Evolutionary conservation across 495 filamentous ascomycete genomes (phyloP).

Genomic region (Aspergillus cavernicola): DNA sequence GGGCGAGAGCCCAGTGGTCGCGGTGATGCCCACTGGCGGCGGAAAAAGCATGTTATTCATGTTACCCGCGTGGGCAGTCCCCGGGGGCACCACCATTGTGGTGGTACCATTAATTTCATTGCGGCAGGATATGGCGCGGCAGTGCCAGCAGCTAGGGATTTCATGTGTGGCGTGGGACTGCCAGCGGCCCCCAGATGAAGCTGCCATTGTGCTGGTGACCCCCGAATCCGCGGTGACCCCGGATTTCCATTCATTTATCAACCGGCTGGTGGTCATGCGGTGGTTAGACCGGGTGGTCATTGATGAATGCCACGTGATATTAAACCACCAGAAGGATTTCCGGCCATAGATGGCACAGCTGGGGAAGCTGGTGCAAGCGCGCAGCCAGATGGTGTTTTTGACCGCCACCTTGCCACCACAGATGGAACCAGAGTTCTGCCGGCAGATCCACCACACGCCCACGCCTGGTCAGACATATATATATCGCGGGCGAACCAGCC

Average conservation of each 20-base stretch:
- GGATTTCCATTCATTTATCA: background rate
- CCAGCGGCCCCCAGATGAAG: background rate
- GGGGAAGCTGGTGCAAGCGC: background rate
- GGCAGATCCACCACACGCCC: background rate
- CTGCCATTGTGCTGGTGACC: background rate
- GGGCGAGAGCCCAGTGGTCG: background rate
- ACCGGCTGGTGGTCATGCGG: background rate
- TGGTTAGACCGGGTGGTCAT: background rate
- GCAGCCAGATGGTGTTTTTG: background rate
- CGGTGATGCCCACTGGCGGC: background rate
- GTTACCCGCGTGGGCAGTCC: background rate
- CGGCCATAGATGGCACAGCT: background rate
- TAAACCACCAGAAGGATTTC: background rate
- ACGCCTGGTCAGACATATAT: background rate
- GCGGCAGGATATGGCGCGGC: background rate
- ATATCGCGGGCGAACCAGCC: background rate
- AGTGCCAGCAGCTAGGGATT: background rate
- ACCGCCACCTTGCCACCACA: background rate
- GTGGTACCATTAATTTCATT: background rate
- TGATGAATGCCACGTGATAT: background rate
- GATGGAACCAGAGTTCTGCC: background rate
- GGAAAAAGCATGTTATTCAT: conserved; percentile 1
- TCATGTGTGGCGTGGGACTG: background rate
- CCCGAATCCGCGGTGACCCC: background rate
- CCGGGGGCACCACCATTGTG: background rate